Evolutionary conservation across 192 early-diverging fungal genomes (phyloP).

Genomic region (Coemansia sp.): DNA sequence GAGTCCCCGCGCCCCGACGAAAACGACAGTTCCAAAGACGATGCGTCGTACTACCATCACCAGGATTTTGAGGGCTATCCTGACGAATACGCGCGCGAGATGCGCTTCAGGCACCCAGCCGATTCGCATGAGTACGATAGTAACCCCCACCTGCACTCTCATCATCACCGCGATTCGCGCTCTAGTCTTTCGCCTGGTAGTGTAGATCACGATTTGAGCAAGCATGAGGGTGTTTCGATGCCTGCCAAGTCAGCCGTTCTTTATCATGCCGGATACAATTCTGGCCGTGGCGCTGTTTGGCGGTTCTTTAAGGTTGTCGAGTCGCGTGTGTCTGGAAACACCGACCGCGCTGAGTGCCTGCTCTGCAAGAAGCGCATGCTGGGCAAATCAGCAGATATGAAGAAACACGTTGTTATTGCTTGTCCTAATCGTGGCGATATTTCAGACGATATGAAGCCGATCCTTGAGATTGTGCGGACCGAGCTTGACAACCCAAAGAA

Average conservation of each 20-base stretch:
- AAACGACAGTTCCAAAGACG: slow-evolving; percentile 5
- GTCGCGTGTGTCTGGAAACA: slow-evolving; percentile 49
- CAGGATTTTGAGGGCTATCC: slow-evolving; percentile 10
- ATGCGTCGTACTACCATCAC: slow-evolving; percentile 12
- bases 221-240: slow-evolving; percentile 34
- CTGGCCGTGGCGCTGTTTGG: slow-evolving; percentile 51
- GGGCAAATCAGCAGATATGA: slow-evolving; percentile 55
- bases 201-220: slow-evolving; percentile 6
- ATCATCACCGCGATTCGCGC: slow-evolving; percentile 12
- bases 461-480: slow-evolving; percentile 43
- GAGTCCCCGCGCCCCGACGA: slow-evolving; percentile 36
- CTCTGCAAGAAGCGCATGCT: slow-evolving; percentile 53
- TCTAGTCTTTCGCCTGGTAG: slow-evolving; percentile 14
- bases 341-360: slow-evolving; percentile 51
- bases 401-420: slow-evolving; percentile 47
- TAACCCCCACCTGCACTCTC: neutral
- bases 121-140: slow-evolving; percentile 6
- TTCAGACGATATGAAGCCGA: slow-evolving; percentile 40
- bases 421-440: slow-evolving; percentile 41
- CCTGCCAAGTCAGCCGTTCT: slow-evolving; percentile 37
- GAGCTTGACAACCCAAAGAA: slow-evolving; percentile 54
- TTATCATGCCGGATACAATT: slow-evolving; percentile 48
- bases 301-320: slow-evolving; percentile 50
- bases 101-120: slow-evolving; percentile 4
- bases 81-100: slow-evolving; percentile 10